These are phyloP conservation scores for Auricularia heimuer DNA, from an alignment of 768 basidiomycete species.

Conservation along the genomic window DNA sequence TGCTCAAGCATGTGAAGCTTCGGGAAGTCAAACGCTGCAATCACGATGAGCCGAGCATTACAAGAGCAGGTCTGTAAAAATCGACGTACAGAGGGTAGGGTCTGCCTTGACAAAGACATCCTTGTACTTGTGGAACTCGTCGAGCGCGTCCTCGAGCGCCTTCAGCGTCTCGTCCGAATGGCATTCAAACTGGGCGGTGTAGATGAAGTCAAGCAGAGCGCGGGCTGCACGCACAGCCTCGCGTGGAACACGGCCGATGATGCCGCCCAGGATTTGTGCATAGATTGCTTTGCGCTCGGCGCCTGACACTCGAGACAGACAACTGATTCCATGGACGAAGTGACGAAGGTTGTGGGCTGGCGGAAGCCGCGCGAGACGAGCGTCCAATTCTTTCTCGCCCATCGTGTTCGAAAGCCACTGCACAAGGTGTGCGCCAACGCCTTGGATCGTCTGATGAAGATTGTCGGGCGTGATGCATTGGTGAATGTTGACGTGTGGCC, in stretches of 20 bases:
- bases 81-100: slow-evolving; percentile 15
- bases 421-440: no score
- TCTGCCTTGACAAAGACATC: slow-evolving; percentile 25
- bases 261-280: slow-evolving; percentile 8
- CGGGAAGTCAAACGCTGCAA: slow-evolving; percentile 28
- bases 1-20: slow-evolving; percentile 32
- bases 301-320: no score
- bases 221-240: slow-evolving; percentile 23
- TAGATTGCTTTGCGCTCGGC: no score
- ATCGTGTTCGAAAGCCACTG: no score
- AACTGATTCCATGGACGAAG: no score
- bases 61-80: slow-evolving; percentile 12
- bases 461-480: no score
- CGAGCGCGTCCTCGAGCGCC: slow-evolving; percentile 18
- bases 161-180: slow-evolving; percentile 24
- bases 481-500: no score
- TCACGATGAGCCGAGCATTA: slow-evolving; percentile 15
- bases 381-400: no score
- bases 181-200: slow-evolving; percentile 24
- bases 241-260: slow-evolving; percentile 6
- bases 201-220: slow-evolving; percentile 30
- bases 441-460: no score
- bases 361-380: no score
- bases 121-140: slow-evolving; percentile 29
- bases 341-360: no score